Conservation (phyloP, 495 filamentous ascomycete species). For the Penicillium alfredii region DNA sequence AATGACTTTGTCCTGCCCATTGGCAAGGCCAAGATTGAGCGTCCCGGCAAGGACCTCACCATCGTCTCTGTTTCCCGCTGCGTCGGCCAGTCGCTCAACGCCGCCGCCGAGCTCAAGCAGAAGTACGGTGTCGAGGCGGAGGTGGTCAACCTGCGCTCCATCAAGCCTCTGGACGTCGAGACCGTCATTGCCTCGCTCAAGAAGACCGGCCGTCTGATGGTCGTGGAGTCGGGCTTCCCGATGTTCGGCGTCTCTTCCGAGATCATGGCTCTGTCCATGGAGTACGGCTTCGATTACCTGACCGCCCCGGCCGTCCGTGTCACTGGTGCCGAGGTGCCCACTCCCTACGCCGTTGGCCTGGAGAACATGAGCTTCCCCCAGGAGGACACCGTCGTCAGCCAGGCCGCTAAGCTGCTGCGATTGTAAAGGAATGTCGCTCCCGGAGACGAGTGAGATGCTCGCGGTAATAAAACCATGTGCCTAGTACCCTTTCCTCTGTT, state of each 20-base stretch:
- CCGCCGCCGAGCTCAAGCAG: slow-evolving; percentile 83
- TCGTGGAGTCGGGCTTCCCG: slow-evolving; percentile 93
- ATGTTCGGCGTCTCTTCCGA: slow-evolving; percentile 87
- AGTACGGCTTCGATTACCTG: slow-evolving; percentile 97
- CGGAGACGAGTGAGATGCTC: slow-evolving; percentile 11
- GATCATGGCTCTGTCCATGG: slow-evolving; percentile 89
- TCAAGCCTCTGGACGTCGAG: slow-evolving; percentile 96
- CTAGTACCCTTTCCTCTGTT: slow-evolving; percentile 32
- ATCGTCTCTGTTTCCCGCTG: slow-evolving; percentile 91
- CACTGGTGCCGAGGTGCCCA: slow-evolving; percentile 93
- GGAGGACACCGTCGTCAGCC: slow-evolving; percentile 73
- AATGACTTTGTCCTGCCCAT: slow-evolving; percentile 93
- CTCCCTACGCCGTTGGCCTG: slow-evolving; percentile 80
- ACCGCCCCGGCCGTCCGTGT: slow-evolving; percentile 87
- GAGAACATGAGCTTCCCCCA: slow-evolving; percentile 91
- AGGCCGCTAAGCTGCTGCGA: slow-evolving; percentile 76
- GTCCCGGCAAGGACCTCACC: slow-evolving; percentile 89
- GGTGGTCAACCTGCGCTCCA: slow-evolving; percentile 94
- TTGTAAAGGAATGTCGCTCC: slow-evolving; percentile 49
- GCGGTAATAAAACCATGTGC: slow-evolving; percentile 30
- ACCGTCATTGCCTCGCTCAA: slow-evolving; percentile 92
- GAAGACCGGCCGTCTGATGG: slow-evolving; percentile 91
- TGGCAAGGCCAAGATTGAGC: slow-evolving; percentile 98
- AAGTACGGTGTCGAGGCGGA: slow-evolving; percentile 94
- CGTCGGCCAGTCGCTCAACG: slow-evolving; percentile 85